These are phyloP conservation scores for Backusella australiensis DNA, from an alignment of 192 early-diverging fungal genomes.

Conservation along the genomic window DNA sequence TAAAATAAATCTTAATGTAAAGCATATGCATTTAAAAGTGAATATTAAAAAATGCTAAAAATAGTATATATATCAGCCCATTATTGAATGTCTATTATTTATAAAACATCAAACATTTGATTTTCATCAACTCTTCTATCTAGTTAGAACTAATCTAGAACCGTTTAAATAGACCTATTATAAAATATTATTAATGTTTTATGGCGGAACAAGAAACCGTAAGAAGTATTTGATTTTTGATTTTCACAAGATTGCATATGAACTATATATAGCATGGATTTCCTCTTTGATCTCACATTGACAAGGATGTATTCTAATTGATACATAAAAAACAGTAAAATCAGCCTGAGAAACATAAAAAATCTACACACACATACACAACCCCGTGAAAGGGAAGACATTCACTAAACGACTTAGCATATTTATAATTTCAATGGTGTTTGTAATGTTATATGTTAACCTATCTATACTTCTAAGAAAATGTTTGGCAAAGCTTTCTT, in stretches of 20 bases:
- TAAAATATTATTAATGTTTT: background rate
- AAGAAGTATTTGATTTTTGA: background rate
- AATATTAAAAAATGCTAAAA: slow-evolving; percentile 5
- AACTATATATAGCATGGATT: background rate
- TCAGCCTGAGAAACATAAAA: background rate
- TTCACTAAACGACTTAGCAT: background rate
- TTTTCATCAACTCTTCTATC: background rate
- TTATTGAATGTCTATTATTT: background rate
- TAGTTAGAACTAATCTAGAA: background rate
- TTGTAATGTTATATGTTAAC: background rate
- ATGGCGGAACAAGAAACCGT: background rate
- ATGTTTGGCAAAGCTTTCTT: background rate
- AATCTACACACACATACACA: background rate
- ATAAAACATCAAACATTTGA: background rate
- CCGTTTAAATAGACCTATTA: background rate
- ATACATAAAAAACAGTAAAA: background rate
- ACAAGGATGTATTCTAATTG: background rate
- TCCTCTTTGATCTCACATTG: background rate
- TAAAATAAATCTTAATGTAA: background rate
- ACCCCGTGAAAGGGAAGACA: background rate
- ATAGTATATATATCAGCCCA: background rate
- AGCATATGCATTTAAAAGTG: background rate
- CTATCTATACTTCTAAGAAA: background rate
- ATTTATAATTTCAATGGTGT: background rate
- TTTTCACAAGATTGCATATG: background rate